Conservation (phyloP, 106 monocot genomes). For the Apostasia ramifera region DNA sequence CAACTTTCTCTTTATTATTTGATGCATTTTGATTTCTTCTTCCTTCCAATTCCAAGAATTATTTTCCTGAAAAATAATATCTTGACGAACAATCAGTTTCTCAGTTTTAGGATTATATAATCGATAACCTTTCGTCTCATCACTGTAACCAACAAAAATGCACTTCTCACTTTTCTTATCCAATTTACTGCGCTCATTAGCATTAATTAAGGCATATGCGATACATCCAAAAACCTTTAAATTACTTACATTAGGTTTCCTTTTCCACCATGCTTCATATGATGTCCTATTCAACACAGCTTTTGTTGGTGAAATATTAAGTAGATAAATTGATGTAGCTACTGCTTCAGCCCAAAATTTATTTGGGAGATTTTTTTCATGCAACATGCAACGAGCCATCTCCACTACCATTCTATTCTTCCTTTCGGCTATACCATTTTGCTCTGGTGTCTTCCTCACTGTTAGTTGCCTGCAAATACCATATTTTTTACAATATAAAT, state of each 20-base stretch:
- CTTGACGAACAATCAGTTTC: slow-evolving; percentile 15
- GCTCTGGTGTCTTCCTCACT: not conserved
- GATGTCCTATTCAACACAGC: slow-evolving; percentile 12
- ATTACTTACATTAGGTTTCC: not conserved
- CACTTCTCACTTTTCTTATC: slow-evolving; percentile 4
- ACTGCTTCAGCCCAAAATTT: not conserved
- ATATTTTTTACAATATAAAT: not conserved
- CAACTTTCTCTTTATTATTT: too few species aligned
- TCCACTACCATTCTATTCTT: slow-evolving; percentile 11
- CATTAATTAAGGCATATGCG: slow-evolving; percentile 16
- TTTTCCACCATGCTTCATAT: slow-evolving; percentile 13
- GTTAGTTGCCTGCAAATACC: slow-evolving; percentile 12
- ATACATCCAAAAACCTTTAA: slow-evolving; percentile 15
- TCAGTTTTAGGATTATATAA: slow-evolving; percentile 14
- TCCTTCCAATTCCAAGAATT: not conserved
- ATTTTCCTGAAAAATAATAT: slow-evolving; percentile 17
- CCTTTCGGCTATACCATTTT: slow-evolving; percentile 8
- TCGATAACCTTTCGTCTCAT: slow-evolving; percentile 13
- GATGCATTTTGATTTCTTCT: not conserved
- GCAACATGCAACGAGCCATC: slow-evolving; percentile 15
- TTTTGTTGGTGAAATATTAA: not conserved
- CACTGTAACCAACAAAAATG: slow-evolving; percentile 12
- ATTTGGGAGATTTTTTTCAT: not conserved
- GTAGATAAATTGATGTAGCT: slow-evolving; percentile 5
- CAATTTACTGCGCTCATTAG: slow-evolving; percentile 1